Percentiles rank a stretch among this genome's conserved stretches.
These are phyloP conservation scores for Phytophthora citricola DNA, from an alignment of 352 stramenopile genomes.

Conservation along the genomic window DNA sequence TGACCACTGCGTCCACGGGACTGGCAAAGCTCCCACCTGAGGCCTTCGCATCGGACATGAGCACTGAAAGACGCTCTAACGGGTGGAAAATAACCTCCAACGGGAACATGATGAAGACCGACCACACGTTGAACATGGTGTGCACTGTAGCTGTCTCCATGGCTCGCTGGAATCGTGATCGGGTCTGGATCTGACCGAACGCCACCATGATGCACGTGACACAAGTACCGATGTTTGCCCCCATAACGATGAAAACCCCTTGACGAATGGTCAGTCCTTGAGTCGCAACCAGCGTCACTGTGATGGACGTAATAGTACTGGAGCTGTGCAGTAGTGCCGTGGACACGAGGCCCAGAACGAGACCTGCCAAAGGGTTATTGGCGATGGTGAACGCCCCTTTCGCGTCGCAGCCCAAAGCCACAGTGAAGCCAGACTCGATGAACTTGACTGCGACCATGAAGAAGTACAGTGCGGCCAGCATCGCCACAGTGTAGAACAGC, in stretches of 20 bases:
- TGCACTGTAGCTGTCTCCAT: conserved; percentile 57
- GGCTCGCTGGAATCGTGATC: conserved; percentile 62
- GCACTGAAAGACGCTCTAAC: conserved; percentile 56
- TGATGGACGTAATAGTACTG: conserved; percentile 77
- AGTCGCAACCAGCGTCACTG: conserved; percentile 65
- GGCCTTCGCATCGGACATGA: conserved; percentile 37
- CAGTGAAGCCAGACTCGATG: conserved; percentile 70
- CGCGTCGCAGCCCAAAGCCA: conserved; percentile 63
- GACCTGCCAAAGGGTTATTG: conserved; percentile 70
- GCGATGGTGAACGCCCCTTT: conserved; percentile 69
- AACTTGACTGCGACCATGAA: conserved; percentile 82
- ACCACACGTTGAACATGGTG: conserved; percentile 89
- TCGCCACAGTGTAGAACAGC: conserved; percentile 33
- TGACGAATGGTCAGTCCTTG: conserved; percentile 71
- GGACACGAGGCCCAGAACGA: conserved; percentile 73
- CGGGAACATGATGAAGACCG: conserved; percentile 74
- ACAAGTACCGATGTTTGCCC: conserved; percentile 88
- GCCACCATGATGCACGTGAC: conserved; percentile 92
- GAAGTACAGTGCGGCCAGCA: conserved; percentile 70
- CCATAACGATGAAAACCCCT: conserved; percentile 92
- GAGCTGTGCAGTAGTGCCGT: conserved; percentile 75
- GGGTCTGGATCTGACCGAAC: conserved; percentile 82
- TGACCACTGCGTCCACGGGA: conserved; percentile 47
- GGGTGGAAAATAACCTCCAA: conserved; percentile 62
- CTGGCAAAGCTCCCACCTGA: conserved; percentile 40